Evolutionary conservation across 2,329 filamentous ascomycete species (phyloP), one percentile per base, ranked within the genome.

Genomic region (Xylaria polymorpha): DNA sequence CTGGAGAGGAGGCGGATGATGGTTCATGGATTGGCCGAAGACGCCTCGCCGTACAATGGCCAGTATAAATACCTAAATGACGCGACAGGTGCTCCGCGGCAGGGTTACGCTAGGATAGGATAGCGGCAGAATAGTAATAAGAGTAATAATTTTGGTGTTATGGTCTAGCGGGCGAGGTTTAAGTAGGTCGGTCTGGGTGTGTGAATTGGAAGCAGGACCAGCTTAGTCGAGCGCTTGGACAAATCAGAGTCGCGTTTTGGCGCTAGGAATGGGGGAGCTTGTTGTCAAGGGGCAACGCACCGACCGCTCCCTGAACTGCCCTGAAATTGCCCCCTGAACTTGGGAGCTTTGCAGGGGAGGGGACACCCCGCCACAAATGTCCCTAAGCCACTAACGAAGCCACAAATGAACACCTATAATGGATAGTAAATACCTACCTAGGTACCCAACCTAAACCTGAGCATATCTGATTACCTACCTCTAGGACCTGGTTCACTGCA

Each of bases 211-310:
- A n/a, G 25, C 25, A 29, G 25, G 25, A 1, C 15, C n/a, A 32
- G 48, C 48, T 50, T 15, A 29, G 29, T 20, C 9, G 50, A n/a
- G 48, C 59, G 65, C 60, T 67, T 68, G 22, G 61, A 29, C 66
- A 48, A 68, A 68, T 65, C 43, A 60, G 43, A 44, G 59, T 35
- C 66, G 56, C 56, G 56, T 65, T 44, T 44, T 57, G 18, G n/a
- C n/a, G 61, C 48, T 25, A 9, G 8, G 32, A 39, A 62, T 48
- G 57, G 61, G 56, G 56, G 50, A 20, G 43, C 50, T 50, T 65
- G 66, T 68, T 65, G 66, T 65, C 43, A 61, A 61, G 66, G 61
- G 57, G 66, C 66, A 68, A 68, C 66, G 66, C 46, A 67, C 59
- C 43, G 4, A n/a, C 56, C 25, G 32, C 59, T 39, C 32, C 20